A percentile compares a stretch with the other conserved stretches of the same genome.
phyloP scores from a whole-genome alignment of 1,284 basidiomycete genomes.

The Erythrobasidium hasegawianum region DNA sequence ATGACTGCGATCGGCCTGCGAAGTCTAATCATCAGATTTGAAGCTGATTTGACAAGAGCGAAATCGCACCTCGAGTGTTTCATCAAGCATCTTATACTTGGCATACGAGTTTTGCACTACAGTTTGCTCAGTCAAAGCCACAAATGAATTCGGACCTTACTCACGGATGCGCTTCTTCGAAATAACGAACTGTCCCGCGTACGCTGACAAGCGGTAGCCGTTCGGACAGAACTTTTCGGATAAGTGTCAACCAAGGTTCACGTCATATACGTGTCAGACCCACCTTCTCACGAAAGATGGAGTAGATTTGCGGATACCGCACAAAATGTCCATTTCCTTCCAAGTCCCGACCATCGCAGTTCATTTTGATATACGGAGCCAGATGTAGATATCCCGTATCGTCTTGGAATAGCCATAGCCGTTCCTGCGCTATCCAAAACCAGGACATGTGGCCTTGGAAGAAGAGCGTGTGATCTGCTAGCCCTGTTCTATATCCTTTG shows the following conservation, averaged over 20 bases:
- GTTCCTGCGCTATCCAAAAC: conserved; percentile 34
- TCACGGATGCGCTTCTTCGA: conserved; percentile 39
- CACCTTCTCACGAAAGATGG: conserved; percentile 37
- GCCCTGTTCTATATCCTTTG: conserved; percentile 12
- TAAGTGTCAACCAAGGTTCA: no score
- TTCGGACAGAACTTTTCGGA: conserved; percentile 41
- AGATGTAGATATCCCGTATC: conserved; percentile 35
- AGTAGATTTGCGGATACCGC: conserved; percentile 37
- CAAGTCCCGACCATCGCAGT: conserved; percentile 37
- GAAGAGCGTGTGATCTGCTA: conserved; percentile 40
- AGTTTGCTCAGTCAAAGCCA: no score
- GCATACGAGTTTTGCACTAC: conserved; percentile 39
- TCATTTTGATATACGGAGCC: conserved; percentile 37
- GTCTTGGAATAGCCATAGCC: conserved; percentile 31
- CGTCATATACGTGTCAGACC: no score
- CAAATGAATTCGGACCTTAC: background rate
- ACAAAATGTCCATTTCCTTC: conserved; percentile 36
- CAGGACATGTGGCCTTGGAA: conserved; percentile 38
- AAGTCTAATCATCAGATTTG: no score
- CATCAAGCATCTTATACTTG: conserved; percentile 37
- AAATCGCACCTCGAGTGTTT: conserved; percentile 29
- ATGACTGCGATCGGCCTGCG: conserved; percentile 35
- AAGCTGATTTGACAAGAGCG: no score
- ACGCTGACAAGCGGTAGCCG: conserved; percentile 32
- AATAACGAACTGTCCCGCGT: conserved; percentile 39